Base-by-base conservation (phyloP, 805 yeast genomes). In the Monosporozyma unispora region DNA sequence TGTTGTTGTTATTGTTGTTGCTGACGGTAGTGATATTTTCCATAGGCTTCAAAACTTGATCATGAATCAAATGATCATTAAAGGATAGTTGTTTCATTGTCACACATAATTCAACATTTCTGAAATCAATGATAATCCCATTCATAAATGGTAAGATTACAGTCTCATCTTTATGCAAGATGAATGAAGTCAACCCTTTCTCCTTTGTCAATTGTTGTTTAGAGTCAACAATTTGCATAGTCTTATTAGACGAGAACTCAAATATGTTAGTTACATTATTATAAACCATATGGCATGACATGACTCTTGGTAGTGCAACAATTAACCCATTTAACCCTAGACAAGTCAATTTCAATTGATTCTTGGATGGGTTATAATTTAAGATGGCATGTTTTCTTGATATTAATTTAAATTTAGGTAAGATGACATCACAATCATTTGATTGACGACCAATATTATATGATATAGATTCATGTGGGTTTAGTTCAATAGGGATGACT, bases 281-380 rank as follows among this genome's bases (percentile, higher is more conserved):
- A 12, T 45, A 47, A 12, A 67, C 48, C 35, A 59, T 56, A 10
- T 68, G 67, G 44, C 72, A 71, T 11, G 63, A 56, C 22, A 71
- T 55, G 18, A 60, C 57, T 16, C 67, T 68, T 0, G 96, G 93
- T 40, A 87, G 76, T 4, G 77, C 28, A 3, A 89, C 77, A 10
- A 78, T 74, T 45, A 86, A 68, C 9, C 97, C 96, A 64, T 91
- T 90, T 69, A 80, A 76, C 3, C 98, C 97, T 47, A 80, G 62
- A 63, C 97, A 91, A 42, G 76, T 76, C 45, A 90, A 63, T 16
- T 67, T 70, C 40, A 87, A 63, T 44, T 71, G 60, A 41, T 76
- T 69, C 11, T 62, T 62, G 2, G 57, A 62, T 1, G 70, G 58
- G 28, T 70, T 62, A 60, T 77, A 81, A 19, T 73, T 68, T 10